These are phyloP conservation scores for Cladorrhinum sp. DNA, from an alignment of 2,329 filamentous ascomycete species.

Conservation along the genomic window DNA sequence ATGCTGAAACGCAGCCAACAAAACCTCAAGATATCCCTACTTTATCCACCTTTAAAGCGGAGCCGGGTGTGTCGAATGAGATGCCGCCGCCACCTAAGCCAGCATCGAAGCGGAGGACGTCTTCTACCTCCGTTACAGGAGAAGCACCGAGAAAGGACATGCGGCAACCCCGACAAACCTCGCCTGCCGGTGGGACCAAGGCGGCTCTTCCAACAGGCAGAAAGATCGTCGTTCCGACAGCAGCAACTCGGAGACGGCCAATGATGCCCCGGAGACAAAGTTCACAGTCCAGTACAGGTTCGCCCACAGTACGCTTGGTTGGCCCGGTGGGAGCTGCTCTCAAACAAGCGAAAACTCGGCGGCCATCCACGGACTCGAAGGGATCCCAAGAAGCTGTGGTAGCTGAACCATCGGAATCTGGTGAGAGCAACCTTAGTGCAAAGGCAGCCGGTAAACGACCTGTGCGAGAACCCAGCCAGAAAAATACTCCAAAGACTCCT, in stretches of 20 bases:
- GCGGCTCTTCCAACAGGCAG: slow-evolving; percentile 26
- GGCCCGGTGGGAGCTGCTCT: not conserved
- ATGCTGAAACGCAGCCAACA: not conserved
- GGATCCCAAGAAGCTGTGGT: not conserved
- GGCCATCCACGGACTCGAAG: not conserved
- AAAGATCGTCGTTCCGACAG: slow-evolving; percentile 44
- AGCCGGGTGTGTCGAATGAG: slow-evolving; percentile 26
- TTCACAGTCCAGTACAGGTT: slow-evolving; percentile 44
- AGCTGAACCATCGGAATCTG: not conserved
- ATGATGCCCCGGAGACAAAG: slow-evolving; percentile 45
- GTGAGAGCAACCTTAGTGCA: too few relatives aligned
- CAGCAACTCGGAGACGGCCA: slow-evolving; percentile 44
- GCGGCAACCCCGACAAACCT: slow-evolving; percentile 25
- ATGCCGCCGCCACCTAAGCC: slow-evolving; percentile 21
- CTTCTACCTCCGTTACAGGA: slow-evolving; percentile 40
- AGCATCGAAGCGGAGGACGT: slow-evolving; percentile 32
- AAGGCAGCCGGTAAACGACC: slow-evolving; percentile 52
- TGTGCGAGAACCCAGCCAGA: slow-evolving; percentile 22
- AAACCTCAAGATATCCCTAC: not conserved
- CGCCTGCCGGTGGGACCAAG: slow-evolving; percentile 33
- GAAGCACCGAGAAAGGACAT: slow-evolving; percentile 33
- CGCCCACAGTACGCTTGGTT: slow-evolving; percentile 9
- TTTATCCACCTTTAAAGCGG: not conserved
- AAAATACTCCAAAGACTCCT: slow-evolving; percentile 1
- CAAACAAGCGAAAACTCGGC: slow-evolving; percentile 6